Evolutionary conservation across 2,329 filamentous ascomycete species (phyloP), one percentile per base, ranked within the genome.

Genomic region (Venturia effusa): DNA sequence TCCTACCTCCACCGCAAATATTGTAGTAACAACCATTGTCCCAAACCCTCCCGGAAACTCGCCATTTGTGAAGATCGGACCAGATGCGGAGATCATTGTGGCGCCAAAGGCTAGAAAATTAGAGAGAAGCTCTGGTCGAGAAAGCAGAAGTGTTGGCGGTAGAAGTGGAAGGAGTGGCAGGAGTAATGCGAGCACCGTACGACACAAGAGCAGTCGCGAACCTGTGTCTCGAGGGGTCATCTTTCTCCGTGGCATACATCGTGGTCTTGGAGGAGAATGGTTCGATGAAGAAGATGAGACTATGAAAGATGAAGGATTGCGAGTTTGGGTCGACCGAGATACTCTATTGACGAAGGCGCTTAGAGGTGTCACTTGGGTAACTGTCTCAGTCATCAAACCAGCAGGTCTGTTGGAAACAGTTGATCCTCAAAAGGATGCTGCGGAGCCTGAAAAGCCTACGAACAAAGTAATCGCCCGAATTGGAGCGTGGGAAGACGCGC

Each of bases 11-110:
- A 96, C 93, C 1, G 95, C 94, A 11, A 97, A 92, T 71, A 92
- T 99, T 67, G 86, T 87, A 64, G 84, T 97, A 10, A 85, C 90
- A 7, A 92, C 90, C 1, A 79, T 99, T n/a, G 85, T 88, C 1
- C 94, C 94, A 0, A 79, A 85, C 0, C 85, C 87, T 4, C 75
- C 88, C 1, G 79, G 84, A 2, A 84, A 86, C 60, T 82, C 85
- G 1, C 82, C 90, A 0, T 99, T 99, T 72, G 91, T 90, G 32
- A 97, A 97, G 75, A 90, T 99, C 61, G 89, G 90, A 0, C 89
- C 92, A 0, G 92, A 97, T 72, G 93, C 93, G 27, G 94, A 99
- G 76, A 92, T 99, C 61, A 96, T 97, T 68, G 94, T 99, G 66
- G 94, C 94, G 3, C 94, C 94, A 0, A 99, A 99, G 77, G 88